Evolutionary conservation across 1,284 basidiomycete genomes (phyloP), one percentile per base, ranked within the genome.

Genomic region (Puccinia hordei): DNA sequence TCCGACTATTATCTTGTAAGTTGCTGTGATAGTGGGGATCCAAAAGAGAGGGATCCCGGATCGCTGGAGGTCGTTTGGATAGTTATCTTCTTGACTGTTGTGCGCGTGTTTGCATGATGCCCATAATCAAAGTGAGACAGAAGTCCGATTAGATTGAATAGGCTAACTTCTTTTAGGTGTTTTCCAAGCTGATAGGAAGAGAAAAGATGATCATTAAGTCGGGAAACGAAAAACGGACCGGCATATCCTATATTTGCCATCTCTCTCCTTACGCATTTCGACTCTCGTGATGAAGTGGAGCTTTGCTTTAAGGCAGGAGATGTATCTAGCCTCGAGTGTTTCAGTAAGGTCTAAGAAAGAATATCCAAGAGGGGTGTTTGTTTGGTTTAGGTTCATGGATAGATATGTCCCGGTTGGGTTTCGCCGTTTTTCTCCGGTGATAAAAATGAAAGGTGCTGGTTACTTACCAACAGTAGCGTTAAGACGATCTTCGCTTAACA

Each of bases 221-320:
- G 15, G 24, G 13, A n/a, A 27, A 65, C 33, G 12, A n/a, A 35
- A 44, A 38, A 55, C 77, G 6, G 27, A 80, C 77, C 77, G 38
- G 30, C 55, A 63, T n/a, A 80, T 80, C 46, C 69, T 51, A n/a
- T 73, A 80, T 61, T 63, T 72, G 6, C 77, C 77, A 30, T 80
- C 69, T 0, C 2, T 22, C 33, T 71, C 68, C 71, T 51, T 72
- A 22, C 69, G 38, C 59, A 80, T 72, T n/a, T 80, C 77, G 15
- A 80, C 55, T 22, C 66, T 59, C 13, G n/a, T 80, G 17, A 80
- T 71, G 51, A 73, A 80, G 30, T 57, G 49, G 19, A 73, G 51
- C 24, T 73, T 59, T 2, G 51, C 49, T 19, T 51, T 33, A 2
- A 73, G 1, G 19, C 63, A 24, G 8, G 71, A 27, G 27, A 33